Conservation (phyloP, 2,329 filamentous ascomycete species). For the Cyphellophora attinorum region DNA sequence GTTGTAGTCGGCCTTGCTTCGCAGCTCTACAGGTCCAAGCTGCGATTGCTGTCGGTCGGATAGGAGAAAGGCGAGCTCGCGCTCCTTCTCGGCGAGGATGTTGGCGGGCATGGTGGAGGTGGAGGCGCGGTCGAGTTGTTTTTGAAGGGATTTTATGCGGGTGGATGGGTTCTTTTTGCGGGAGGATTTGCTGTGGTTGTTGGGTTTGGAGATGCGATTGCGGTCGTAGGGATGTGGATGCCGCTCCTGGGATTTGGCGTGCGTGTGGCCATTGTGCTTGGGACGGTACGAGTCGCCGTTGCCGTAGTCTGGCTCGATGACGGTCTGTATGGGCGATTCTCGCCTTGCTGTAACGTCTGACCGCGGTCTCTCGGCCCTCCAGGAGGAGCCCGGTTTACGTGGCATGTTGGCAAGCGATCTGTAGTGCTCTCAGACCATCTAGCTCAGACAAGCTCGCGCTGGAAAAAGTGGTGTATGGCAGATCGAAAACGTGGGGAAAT, state of each 20-base stretch:
- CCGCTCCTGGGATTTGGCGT: neutral
- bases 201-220: no score
- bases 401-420: no score
- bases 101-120: slow-evolving; percentile 43
- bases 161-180: slow-evolving; percentile 16
- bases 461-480: no score
- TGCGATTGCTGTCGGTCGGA: slow-evolving; percentile 44
- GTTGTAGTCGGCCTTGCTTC: slow-evolving; percentile 34
- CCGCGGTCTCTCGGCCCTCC: no score
- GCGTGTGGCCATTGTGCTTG: slow-evolving; percentile 1
- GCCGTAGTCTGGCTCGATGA: no score
- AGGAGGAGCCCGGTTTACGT: no score
- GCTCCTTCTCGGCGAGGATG: slow-evolving; percentile 48
- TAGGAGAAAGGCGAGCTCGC: slow-evolving; percentile 47
- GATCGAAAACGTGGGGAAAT: no score
- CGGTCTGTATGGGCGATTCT: no score
- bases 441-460: no score
- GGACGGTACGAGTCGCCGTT: slow-evolving; percentile 5
- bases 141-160: slow-evolving; percentile 18
- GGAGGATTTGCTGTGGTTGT: slow-evolving; percentile 13
- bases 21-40: neutral
- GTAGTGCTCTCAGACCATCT: no score
- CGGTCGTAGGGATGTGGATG: neutral
- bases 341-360: no score
- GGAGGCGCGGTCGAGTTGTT: slow-evolving; percentile 18